Evolutionary conservation across 768 basidiomycete species (phyloP), one percentile per base, ranked within the genome.

Genomic region (Lactarius deliciosus): DNA sequence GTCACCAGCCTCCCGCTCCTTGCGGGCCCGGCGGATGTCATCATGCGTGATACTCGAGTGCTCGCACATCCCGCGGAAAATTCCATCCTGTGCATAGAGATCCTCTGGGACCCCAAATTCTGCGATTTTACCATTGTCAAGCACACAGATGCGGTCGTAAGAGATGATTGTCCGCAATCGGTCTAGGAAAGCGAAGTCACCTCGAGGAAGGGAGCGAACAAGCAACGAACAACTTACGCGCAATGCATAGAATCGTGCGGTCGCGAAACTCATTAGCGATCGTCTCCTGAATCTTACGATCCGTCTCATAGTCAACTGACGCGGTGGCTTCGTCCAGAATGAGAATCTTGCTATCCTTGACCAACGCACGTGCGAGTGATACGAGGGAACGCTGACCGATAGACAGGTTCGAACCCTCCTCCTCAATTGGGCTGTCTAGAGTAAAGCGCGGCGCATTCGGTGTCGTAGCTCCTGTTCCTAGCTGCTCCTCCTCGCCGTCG

Each of bases 251-350:
- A 62, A 96, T 84, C 0, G 95, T 96, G 69, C 88, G 86, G 74
- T 94, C 88, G 54, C 82, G 79, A 79, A 96, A 97, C 79, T 91
- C 89, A 57, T 81, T 80, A 1, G 91, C 83, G 68, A 98, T 96
- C 6, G 95, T 96, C 69, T 90, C 84, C 74, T 97, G 95, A 67
- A 98, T 94, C 75, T 91, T 92, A 65, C 86, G 80, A 78, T 97
- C 95, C 0, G 93, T 96, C 76, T 92, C 92, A 70, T 88, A 90
- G 71, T 94, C 92, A 32, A 94, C 91, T 10, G 90, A 91, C 22
- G 91, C 91, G 58, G 93, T 95, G 0, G 94, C 94, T 79, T 96
- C 94, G 74, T 97, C 95, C 13, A 98, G 81, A 56, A 97, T 86
- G 60, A 96, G 86, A 34, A 96, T 86, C 73, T 86, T 88, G 15